Conservation (phyloP, 768 basidiomycete species). For the Boletus edulis region DNA sequence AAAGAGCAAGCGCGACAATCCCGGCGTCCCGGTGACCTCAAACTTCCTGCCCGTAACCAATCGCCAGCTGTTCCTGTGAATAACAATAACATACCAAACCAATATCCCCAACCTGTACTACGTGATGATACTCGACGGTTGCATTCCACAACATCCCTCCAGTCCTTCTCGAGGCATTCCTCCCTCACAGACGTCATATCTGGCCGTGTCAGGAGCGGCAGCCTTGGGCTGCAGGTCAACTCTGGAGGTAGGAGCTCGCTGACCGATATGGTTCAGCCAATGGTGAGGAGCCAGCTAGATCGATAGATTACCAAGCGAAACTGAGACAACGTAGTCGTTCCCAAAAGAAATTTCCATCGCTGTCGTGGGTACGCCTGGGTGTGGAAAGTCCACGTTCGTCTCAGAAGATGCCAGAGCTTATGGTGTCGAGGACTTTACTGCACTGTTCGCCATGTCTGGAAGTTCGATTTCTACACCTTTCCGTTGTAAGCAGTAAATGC, state of each 20-base stretch:
- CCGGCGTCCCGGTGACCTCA: constrained; percentile 57
- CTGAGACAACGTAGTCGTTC: constrained; percentile 22
- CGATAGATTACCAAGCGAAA: neutral
- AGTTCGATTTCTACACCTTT: constrained; percentile 36
- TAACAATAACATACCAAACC: constrained; percentile 31
- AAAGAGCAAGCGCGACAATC: constrained; percentile 41
- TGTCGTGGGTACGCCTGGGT: constrained; percentile 73
- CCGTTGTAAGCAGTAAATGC: constrained; percentile 34
- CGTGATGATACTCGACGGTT: constrained; percentile 40
- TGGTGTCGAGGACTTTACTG: constrained; percentile 44
- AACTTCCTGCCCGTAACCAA: constrained; percentile 56
- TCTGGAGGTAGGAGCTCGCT: constrained; percentile 15
- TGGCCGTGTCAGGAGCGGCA: constrained; percentile 60
- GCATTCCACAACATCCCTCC: constrained; percentile 38
- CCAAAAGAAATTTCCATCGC: constrained; percentile 55
- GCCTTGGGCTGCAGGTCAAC: constrained; percentile 46
- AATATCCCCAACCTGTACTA: constrained; percentile 34
- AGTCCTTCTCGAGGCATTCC: constrained; percentile 34
- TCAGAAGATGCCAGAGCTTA: constrained; percentile 69
- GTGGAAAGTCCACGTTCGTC: constrained; percentile 86
- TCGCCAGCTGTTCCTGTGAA: constrained; percentile 32
- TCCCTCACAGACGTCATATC: constrained; percentile 33
- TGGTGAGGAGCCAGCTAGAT: constrained; percentile 21
- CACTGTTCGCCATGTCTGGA: constrained; percentile 32
- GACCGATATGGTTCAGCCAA: constrained; percentile 18